phyloP scores from a whole-genome alignment of 1,284 basidiomycete genomes.

The Pseudozyma tsukubaensis region DNA sequence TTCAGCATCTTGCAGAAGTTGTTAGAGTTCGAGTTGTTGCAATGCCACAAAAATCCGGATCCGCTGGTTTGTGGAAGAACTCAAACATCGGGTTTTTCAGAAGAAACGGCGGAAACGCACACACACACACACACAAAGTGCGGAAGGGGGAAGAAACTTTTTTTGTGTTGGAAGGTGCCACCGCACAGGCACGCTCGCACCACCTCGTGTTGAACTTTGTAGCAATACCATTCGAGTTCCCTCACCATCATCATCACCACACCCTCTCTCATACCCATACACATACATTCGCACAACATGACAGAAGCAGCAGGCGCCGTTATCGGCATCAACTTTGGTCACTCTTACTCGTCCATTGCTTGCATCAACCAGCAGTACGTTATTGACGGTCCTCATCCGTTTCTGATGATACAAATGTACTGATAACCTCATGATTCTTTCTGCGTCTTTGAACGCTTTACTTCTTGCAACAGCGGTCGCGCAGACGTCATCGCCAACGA shows the following conservation, averaged over 20 bases:
- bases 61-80: constrained; percentile 7
- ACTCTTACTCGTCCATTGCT: constrained; percentile 93
- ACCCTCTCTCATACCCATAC: no score
- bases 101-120: neutral
- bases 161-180: neutral
- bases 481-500: constrained; percentile 87
- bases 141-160: constrained; percentile 2
- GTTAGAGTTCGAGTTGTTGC: no score
- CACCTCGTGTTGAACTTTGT: neutral
- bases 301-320: constrained; percentile 69
- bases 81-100: neutral
- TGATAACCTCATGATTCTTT: constrained; percentile 7
- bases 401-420: no score
- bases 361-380: constrained; percentile 87
- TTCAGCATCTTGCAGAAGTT: no score
- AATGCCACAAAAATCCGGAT: neutral
- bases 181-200: neutral
- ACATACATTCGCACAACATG: constrained; percentile 40
- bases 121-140: neutral
- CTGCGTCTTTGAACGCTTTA: no score
- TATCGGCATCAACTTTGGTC: constrained; percentile 96
- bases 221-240: constrained; percentile 3
- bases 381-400: neutral
- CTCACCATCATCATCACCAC: constrained; percentile 1
- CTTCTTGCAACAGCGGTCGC: constrained; percentile 47